Percentiles rank a stretch among this genome's conserved stretches.
phyloP scores from a whole-genome alignment of 805 yeast genomes.

The Lipomyces starkeyi region DNA sequence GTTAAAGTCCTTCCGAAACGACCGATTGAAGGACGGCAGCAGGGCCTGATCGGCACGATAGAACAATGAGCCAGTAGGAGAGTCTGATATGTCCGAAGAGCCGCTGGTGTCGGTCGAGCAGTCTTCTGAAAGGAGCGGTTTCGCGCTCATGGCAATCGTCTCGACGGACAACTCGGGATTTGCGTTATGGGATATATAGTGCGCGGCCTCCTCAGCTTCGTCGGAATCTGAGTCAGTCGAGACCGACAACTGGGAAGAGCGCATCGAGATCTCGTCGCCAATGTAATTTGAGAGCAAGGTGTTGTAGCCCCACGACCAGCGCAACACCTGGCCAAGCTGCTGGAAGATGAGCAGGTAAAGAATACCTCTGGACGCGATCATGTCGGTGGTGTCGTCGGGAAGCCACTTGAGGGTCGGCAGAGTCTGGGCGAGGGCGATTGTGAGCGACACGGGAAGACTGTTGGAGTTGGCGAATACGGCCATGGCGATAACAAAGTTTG shows the following conservation, averaged over 20 bases:
- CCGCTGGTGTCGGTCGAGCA: constrained; percentile 8
- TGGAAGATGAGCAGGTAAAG: constrained; percentile 66
- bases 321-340: constrained; percentile 67
- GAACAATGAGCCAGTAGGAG: neutral
- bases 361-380: constrained; percentile 66
- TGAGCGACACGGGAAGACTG: constrained; percentile 89
- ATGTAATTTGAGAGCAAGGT: constrained; percentile 52
- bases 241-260: constrained; percentile 2
- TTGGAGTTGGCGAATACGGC: constrained; percentile 95
- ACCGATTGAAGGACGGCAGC: neutral
- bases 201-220: constrained; percentile 17
- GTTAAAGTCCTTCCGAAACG: neutral
- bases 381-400: constrained; percentile 59
- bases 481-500: constrained; percentile 95
- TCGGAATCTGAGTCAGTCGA: constrained; percentile 5
- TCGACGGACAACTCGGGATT: constrained; percentile 21
- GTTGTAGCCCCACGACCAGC: constrained; percentile 79
- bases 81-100: neutral
- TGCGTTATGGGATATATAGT: constrained; percentile 18
- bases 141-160: constrained; percentile 26
- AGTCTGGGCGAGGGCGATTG: constrained; percentile 68
- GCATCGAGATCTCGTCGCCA: constrained; percentile 5
- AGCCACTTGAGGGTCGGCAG: constrained; percentile 65
- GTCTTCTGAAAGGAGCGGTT: constrained; percentile 30
- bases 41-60: neutral